A percentile compares a stretch with the other conserved stretches of the same genome.
These are phyloP conservation scores for Pyricularia sp. DNA, from an alignment of 2,329 filamentous ascomycete species.

Conservation along the genomic window DNA sequence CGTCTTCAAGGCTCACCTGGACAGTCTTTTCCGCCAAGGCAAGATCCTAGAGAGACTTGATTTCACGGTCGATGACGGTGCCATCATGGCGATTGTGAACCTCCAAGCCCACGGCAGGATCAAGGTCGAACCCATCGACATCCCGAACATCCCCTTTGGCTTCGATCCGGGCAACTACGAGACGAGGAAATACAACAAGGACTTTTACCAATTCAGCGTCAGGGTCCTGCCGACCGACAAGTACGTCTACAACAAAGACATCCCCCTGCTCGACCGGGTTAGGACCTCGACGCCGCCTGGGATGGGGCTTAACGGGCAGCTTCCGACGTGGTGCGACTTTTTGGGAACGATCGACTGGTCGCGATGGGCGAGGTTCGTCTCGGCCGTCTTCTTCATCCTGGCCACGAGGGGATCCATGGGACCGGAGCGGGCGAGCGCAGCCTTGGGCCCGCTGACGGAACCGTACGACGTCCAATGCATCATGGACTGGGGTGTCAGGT, in stretches of 20 bases:
- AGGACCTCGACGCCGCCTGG: background rate
- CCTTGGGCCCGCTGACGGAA: conserved; percentile 50
- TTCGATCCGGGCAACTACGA: conserved; percentile 65
- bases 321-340: conserved; percentile 68
- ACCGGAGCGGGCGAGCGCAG: conserved; percentile 39
- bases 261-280: conserved; percentile 3
- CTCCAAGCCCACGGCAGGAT: conserved; percentile 52
- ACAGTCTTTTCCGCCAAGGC: conserved; percentile 39
- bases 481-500: conserved; percentile 46
- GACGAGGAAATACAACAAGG: conserved; percentile 57
- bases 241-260: conserved; percentile 39
- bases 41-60: conserved; percentile 25
- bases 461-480: conserved; percentile 52
- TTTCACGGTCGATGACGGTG: conserved; percentile 48
- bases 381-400: conserved; percentile 51
- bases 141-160: conserved; percentile 57
- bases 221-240: conserved; percentile 45
- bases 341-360: conserved; percentile 47
- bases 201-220: conserved; percentile 55
- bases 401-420: conserved; percentile 52
- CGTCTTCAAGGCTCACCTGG: conserved; percentile 50
- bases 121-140: conserved; percentile 39
- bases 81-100: conserved; percentile 58
- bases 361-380: conserved; percentile 56
- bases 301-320: conserved; percentile 31